A percentile compares a stretch with the other conserved stretches of the same genome.
phyloP scores from a whole-genome alignment of 2,329 filamentous ascomycete genomes.

The Fusarium nematophilum region DNA sequence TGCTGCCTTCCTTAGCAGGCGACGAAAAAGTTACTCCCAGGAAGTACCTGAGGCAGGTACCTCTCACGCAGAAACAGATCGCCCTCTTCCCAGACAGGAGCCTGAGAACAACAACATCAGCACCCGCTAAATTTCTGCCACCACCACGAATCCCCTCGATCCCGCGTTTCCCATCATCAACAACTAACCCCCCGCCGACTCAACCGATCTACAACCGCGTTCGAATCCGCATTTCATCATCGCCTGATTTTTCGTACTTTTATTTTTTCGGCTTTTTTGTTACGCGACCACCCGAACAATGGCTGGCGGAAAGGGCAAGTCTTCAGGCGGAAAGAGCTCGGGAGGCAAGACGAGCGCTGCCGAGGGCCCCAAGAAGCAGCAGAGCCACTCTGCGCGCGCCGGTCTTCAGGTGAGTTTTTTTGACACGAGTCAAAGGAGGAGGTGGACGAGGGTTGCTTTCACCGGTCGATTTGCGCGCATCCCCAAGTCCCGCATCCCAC shows the following conservation, averaged over 20 bases:
- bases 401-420: conserved; percentile 86
- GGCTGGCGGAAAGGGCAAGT: conserved; percentile 95
- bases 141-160: conserved; percentile 41
- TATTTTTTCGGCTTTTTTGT: conserved; percentile 34
- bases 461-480: conserved; percentile 39
- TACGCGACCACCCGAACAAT: conserved; percentile 55
- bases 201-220: conserved; percentile 35
- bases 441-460: conserved; percentile 22
- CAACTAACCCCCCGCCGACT: conserved; percentile 40
- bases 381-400: conserved; percentile 95
- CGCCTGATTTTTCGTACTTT: conserved; percentile 23
- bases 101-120: conserved; percentile 46
- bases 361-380: conserved; percentile 83
- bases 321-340: conserved; percentile 86
- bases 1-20: conserved; percentile 2
- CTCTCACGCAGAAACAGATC: conserved; percentile 28
- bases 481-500: conserved; percentile 42
- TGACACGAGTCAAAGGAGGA: conserved; percentile 3
- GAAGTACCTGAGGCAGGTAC: conserved; percentile 37
- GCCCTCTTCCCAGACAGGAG: conserved; percentile 32
- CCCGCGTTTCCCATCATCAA: conserved; percentile 43
- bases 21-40: conserved; percentile 6
- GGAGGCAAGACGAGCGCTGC: conserved; percentile 77
- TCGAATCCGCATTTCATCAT: conserved; percentile 37
- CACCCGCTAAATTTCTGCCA: conserved; percentile 47